Conservation (phyloP, 2,329 filamentous ascomycete genomes). For the Talaromyces sp. region DNA sequence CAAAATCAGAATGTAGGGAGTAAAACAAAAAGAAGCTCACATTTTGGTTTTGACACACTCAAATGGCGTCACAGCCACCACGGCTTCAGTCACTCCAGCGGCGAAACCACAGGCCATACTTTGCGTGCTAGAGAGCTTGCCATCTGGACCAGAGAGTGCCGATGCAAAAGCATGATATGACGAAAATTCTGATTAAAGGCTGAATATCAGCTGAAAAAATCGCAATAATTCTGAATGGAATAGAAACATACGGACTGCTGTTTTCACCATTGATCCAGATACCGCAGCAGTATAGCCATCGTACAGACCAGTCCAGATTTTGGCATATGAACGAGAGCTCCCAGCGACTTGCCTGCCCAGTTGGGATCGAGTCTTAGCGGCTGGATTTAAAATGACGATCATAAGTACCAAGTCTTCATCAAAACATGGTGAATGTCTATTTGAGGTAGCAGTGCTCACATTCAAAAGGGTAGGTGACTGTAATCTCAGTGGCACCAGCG, state of each 20-base stretch:
- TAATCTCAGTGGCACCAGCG: not conserved
- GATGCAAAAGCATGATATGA: not conserved
- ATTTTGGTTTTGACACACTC: not conserved
- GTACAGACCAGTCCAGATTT: not conserved
- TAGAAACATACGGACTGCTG: not conserved
- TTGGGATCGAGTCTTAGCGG: not conserved
- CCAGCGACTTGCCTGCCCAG: not conserved
- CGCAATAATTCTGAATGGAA: not conserved
- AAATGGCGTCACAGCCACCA: not conserved
- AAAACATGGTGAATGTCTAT: not conserved
- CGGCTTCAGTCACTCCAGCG: not conserved
- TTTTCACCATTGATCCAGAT: not conserved
- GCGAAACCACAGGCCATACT: not conserved
- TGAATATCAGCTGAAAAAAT: not conserved
- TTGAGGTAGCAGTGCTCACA: not conserved
- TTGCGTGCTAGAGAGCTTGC: not conserved
- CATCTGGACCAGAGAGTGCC: not conserved
- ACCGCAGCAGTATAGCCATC: not conserved
- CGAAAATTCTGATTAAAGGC: not conserved
- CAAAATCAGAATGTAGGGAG: no score
- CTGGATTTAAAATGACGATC: not conserved
- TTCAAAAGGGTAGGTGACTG: not conserved
- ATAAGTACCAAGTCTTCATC: not conserved
- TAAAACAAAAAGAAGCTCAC: not conserved
- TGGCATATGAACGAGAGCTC: not conserved